A percentile compares a stretch with the other conserved stretches of the same genome.
These are phyloP conservation scores for Aspergillus leporis DNA, from an alignment of 495 filamentous ascomycete species.

Conservation along the genomic window DNA sequence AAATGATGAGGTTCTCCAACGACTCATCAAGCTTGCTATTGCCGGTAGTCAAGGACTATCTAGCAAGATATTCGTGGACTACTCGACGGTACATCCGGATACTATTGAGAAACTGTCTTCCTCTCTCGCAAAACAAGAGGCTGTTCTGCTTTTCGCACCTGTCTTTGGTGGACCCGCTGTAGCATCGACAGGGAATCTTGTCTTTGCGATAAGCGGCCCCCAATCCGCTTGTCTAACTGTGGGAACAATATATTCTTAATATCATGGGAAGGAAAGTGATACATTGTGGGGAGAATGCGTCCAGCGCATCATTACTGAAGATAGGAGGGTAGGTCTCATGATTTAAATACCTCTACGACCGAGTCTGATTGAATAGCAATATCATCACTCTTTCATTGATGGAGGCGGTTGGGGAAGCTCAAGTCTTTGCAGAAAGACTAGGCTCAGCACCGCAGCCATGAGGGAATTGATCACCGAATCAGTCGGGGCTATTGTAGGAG, in stretches of 20 bases:
- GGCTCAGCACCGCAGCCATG: conserved; percentile 32
- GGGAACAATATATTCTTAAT: conserved; percentile 19
- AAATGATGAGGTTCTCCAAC: conserved; percentile 17
- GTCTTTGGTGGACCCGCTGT: conserved; percentile 27
- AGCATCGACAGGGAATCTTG: conserved; percentile 22
- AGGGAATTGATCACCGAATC: conserved; percentile 27
- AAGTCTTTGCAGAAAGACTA: conserved; percentile 40
- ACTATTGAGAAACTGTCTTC: conserved; percentile 14
- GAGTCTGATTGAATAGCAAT: conserved; percentile 14
- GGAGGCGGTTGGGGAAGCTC: conserved; percentile 35
- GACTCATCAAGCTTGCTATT: conserved; percentile 10
- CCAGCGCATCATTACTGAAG: conserved; percentile 20
- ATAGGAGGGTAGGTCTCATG: conserved; percentile 13
- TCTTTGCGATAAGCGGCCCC: conserved; percentile 22
- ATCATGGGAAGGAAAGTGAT: conserved; percentile 26
- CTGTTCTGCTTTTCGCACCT: conserved; percentile 23
- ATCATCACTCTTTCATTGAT: conserved; percentile 20
- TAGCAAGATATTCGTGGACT: conserved; percentile 30
- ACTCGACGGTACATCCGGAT: conserved; percentile 29
- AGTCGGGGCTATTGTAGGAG: neutral
- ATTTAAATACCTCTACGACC: too few relatives aligned
- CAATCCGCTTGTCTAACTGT: conserved; percentile 11
- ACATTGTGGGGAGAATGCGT: conserved; percentile 23
- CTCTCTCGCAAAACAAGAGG: conserved; percentile 15
- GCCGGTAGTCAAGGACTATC: neutral